A percentile compares a stretch with the other conserved stretches of the same genome.
Evolutionary conservation across 2,329 filamentous ascomycete genomes (phyloP).

Genomic region (Coniochaeta prunicola): DNA sequence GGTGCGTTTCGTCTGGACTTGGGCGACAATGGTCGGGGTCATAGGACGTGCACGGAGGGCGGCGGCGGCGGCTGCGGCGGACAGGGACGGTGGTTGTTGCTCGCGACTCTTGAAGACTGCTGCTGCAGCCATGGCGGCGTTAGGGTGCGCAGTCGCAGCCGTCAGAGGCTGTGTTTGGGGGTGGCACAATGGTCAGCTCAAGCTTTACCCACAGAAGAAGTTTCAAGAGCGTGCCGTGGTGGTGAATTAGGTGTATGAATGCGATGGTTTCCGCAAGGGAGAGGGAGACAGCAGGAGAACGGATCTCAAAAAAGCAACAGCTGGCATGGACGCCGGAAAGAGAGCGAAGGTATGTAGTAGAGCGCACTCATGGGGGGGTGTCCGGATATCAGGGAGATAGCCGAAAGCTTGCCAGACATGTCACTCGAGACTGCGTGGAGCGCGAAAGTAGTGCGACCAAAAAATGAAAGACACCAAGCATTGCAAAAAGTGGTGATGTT

Average conservation of each 20-base stretch:
- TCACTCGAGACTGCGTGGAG: background rate
- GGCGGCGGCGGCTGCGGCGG: constrained; percentile 78
- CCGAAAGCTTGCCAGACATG: background rate
- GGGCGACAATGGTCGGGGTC: constrained; percentile 70
- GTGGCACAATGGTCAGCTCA: constrained; percentile 3
- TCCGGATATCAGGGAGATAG: no score
- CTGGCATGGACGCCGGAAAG: background rate
- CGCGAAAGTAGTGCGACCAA: background rate
- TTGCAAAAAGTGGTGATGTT: background rate
- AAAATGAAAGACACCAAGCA: background rate
- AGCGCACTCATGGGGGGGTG: no score
- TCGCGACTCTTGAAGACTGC: constrained; percentile 70
- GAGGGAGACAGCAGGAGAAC: constrained; percentile 4
- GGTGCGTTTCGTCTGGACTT: constrained; percentile 84
- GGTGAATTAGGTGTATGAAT: no score
- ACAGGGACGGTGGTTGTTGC: constrained; percentile 59
- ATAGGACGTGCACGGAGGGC: constrained; percentile 73
- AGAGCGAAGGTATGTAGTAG: no score
- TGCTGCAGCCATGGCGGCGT: constrained; percentile 71
- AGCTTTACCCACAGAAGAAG: background rate
- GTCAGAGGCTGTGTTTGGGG: constrained; percentile 48
- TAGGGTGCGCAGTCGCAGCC: constrained; percentile 57
- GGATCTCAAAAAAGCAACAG: background rate
- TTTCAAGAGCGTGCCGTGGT: background rate
- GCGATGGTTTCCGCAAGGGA: background rate